Evolutionary conservation across 495 filamentous ascomycete genomes (phyloP).

Genomic region (Penicillium egyptiacum): DNA sequence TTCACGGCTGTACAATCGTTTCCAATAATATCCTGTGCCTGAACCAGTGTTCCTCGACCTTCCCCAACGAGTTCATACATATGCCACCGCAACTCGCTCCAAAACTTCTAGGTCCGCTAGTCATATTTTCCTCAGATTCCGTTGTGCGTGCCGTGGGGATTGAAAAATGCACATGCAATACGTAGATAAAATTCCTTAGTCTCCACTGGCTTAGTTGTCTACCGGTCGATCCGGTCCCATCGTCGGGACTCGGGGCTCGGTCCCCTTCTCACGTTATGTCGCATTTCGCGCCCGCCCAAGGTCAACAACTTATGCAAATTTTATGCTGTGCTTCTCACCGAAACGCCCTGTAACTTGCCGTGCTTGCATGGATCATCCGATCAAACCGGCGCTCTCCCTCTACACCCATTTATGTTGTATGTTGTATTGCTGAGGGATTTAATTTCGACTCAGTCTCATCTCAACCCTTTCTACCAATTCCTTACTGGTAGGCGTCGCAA

Average conservation of each 20-base stretch:
- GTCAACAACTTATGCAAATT: background rate
- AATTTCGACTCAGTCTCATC: background rate
- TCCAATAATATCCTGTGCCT: constrained; percentile 7
- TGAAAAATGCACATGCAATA: background rate
- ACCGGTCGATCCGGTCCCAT: background rate
- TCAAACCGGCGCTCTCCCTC: background rate
- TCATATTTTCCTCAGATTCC: background rate
- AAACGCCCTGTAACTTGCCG: background rate
- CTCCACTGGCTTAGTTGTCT: background rate
- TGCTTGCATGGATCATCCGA: background rate
- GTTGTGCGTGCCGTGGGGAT: background rate
- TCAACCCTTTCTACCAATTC: constrained; percentile 11
- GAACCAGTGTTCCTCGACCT: background rate
- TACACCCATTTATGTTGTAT: background rate
- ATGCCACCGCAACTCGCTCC: background rate
- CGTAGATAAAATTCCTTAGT: background rate
- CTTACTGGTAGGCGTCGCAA: constrained; percentile 27
- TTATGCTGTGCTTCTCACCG: background rate
- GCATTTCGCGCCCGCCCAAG: background rate
- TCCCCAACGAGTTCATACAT: background rate
- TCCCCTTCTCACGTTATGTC: background rate
- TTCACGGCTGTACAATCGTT: background rate
- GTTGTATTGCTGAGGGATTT: background rate
- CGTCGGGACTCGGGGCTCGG: background rate
- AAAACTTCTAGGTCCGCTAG: background rate